Conservation (phyloP, 768 basidiomycete genomes). For the Termitomyces sp. region DNA sequence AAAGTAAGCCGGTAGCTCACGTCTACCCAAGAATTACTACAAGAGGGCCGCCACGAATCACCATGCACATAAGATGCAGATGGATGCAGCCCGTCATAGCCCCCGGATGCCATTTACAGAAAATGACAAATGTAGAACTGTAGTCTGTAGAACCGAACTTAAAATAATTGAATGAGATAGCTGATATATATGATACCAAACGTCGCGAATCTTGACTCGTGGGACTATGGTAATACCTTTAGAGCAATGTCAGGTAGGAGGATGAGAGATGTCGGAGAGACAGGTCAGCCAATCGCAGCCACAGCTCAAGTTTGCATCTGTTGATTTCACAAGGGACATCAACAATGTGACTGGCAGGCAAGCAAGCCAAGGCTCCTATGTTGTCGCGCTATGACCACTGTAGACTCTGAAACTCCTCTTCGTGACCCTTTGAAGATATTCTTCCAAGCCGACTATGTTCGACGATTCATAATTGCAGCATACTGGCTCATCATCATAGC, state of each 20-base stretch:
- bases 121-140: conserved; percentile 8
- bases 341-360: conserved; percentile 4
- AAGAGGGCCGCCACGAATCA: conserved; percentile 28
- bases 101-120: conserved; percentile 32
- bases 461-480: conserved; percentile 59
- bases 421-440: conserved; percentile 44
- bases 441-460: conserved; percentile 43
- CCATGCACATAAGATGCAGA: conserved; percentile 24
- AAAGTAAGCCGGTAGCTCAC: conserved; percentile 24
- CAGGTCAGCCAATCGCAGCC: conserved; percentile 15
- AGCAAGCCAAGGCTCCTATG: background rate
- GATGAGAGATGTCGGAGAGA: conserved; percentile 1
- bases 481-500: conserved; percentile 79
- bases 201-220: background rate
- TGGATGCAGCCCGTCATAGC: conserved; percentile 30
- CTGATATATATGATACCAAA: background rate
- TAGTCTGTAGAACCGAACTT: background rate
- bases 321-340: conserved; percentile 20
- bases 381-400: conserved; percentile 6
- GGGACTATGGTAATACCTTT: background rate
- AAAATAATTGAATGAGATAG: background rate
- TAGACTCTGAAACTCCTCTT: conserved; percentile 16
- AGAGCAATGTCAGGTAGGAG: background rate
- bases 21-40: conserved; percentile 26
- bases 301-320: conserved; percentile 25